A percentile compares a stretch with the other conserved stretches of the same genome.
These are phyloP conservation scores for Lasiodiplodia gonubiensis DNA, from an alignment of 2,329 filamentous ascomycete genomes.

Conservation along the genomic window DNA sequence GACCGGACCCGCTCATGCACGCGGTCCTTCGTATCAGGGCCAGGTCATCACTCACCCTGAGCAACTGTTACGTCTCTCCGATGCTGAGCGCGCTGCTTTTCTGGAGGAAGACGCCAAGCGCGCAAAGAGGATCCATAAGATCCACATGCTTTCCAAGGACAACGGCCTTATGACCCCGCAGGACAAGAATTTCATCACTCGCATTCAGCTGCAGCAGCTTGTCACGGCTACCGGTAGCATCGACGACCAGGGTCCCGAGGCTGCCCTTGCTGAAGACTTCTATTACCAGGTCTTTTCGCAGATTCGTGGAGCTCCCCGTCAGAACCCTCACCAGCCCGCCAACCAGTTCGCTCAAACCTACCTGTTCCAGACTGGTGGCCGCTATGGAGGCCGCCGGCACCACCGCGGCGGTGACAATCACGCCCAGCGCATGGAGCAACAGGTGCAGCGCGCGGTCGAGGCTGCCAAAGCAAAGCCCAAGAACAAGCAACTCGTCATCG, in stretches of 20 bases:
- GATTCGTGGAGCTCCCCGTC: conserved; percentile 85
- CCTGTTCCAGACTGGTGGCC: conserved; percentile 89
- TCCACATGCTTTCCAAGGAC: conserved; percentile 87
- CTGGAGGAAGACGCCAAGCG: conserved; percentile 91
- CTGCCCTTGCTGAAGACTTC: conserved; percentile 88
- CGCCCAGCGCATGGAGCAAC: conserved; percentile 98
- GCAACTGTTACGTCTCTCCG: conserved; percentile 76
- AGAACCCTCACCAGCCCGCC: conserved; percentile 89
- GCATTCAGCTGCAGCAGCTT: conserved; percentile 95
- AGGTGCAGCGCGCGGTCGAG: conserved; percentile 95
- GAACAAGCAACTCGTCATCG: conserved; percentile 95
- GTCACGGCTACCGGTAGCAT: conserved; percentile 90
- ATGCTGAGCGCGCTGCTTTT: conserved; percentile 83
- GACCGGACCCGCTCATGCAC: conserved; percentile 44
- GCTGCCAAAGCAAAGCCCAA: conserved; percentile 97
- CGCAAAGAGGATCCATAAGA: conserved; percentile 98
- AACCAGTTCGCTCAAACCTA: conserved; percentile 99
- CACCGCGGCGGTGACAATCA: conserved; percentile 91
- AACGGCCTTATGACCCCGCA: conserved; percentile 99
- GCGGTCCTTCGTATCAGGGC: conserved; percentile 56
- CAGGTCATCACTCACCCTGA: conserved; percentile 70
- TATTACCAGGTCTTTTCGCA: conserved; percentile 98
- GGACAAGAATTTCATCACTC: conserved; percentile 98
- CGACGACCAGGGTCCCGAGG: conserved; percentile 78
- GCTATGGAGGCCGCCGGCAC: conserved; percentile 74